Base-by-base conservation (phyloP, 352 stramenopile genomes). In the Phytophthora chlamydospora region DNA sequence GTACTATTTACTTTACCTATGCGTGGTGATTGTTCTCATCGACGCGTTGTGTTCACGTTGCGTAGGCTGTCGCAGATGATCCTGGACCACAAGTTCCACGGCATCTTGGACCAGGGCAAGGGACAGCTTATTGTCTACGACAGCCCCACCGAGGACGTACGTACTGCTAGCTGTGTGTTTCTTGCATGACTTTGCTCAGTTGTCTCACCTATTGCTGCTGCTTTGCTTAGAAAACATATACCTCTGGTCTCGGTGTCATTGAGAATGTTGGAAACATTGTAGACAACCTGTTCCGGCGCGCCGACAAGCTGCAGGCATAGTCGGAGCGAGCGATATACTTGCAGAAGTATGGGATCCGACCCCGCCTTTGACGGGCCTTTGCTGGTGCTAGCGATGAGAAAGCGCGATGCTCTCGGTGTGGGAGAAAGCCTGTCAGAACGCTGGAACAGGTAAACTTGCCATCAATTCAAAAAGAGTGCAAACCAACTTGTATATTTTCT, bases 21-120 rank as follows among this genome's bases (percentile, higher is more conserved):
- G 10, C 16, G 19, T 9, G 32, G 9, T 24, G 21, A 1, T 24
- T 24, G 21, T 24, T 51, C 3, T 6, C 27, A 36, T 43, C 59
- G 33, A 67, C 40, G 11, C 45, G 21, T 39, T 19, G 19, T 91
- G 33, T 38, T 16, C 11, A n/a, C 8, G 11, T 46, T 27, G 19
- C 11, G 6, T 48, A 99, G 99, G 80, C 85, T 99, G 21, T 98
- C 93, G 52, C 97, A 99, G 80, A 99, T 99, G 98, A 99, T 99
- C 68, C 75, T 99, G 61, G 98, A 99, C 83, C 96, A 97, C 65
- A 99, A 99, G 73, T 97, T 99, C 72, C 88, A 96, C 53, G 98
- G 97, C 41, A 99, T 99, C 68, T 80, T 99, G 63, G 97, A 99
- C 86, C 97, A 99, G 75, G 97, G 97, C 50, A 98, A 98, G 70